Conservation (phyloP, 2,329 filamentous ascomycete genomes). For the Colletotrichum sp. region DNA sequence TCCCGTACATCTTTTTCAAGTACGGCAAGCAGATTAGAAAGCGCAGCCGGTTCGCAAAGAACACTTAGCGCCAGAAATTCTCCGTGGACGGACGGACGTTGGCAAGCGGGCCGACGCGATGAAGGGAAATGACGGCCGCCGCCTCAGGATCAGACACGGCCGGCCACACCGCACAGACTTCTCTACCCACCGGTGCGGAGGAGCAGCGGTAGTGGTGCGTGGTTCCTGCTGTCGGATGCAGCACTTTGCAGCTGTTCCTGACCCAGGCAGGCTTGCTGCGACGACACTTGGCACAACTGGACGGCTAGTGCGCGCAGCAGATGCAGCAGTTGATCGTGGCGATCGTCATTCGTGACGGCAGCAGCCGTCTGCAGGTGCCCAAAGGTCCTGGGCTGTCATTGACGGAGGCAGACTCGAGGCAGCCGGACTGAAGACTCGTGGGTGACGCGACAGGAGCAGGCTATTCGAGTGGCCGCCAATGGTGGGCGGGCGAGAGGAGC, state of each 20-base stretch:
- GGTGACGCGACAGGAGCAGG: background rate
- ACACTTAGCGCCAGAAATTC: background rate
- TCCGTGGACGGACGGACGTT: background rate
- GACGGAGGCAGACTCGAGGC: background rate
- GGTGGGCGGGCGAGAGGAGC: background rate
- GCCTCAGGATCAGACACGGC: background rate
- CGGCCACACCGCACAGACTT: slow-evolving; percentile 14
- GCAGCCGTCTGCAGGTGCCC: slow-evolving; percentile 7
- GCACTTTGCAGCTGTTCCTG: background rate
- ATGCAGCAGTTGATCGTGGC: slow-evolving; percentile 14
- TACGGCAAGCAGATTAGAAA: slow-evolving; percentile 63
- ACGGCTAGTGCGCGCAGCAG: background rate
- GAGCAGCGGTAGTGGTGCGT: background rate
- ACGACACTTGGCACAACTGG: slow-evolving; percentile 1
- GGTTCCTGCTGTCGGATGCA: background rate
- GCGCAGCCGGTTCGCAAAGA: slow-evolving; percentile 57
- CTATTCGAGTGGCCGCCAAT: background rate
- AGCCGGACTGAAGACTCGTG: background rate
- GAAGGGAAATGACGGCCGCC: background rate
- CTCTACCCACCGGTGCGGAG: background rate
- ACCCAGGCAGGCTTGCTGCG: background rate
- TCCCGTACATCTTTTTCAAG: slow-evolving; percentile 67
- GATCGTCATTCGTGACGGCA: slow-evolving; percentile 12
- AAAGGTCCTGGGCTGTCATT: background rate
- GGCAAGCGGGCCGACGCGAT: background rate